Percentiles rank a stretch among this genome's conserved stretches.
phyloP scores from a whole-genome alignment of 2,329 filamentous ascomycete genomes.

The Dactylellina haptotyla region DNA sequence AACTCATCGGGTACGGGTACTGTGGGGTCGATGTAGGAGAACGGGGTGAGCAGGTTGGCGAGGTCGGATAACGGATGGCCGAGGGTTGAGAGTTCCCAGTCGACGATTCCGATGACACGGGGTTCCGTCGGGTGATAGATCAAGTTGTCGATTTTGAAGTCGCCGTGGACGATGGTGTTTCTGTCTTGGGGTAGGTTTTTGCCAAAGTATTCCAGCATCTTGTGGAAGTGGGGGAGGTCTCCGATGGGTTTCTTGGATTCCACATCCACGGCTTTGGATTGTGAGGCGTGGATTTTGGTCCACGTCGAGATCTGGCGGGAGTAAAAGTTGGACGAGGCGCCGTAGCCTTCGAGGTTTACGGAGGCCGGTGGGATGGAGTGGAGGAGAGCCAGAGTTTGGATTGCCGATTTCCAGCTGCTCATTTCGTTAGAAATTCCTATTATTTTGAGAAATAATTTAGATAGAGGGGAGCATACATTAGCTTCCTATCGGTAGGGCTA shows the following conservation, averaged over 20 bases:
- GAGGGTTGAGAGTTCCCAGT: constrained; percentile 99
- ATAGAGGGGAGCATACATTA: constrained; percentile 68
- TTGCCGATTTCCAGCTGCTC: constrained; percentile 77
- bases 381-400: constrained; percentile 83
- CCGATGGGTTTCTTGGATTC: constrained; percentile 82
- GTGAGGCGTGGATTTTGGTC: constrained; percentile 77
- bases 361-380: constrained; percentile 71
- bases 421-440: background rate
- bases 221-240: constrained; percentile 81
- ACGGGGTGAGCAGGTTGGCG: constrained; percentile 74
- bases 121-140: constrained; percentile 90
- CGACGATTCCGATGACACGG: constrained; percentile 88
- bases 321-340: constrained; percentile 81
- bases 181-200: constrained; percentile 78
- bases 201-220: constrained; percentile 68
- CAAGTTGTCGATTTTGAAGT: constrained; percentile 94
- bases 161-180: constrained; percentile 85
- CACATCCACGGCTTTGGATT: constrained; percentile 78
- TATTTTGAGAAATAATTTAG: constrained; percentile 3
- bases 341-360: constrained; percentile 78
- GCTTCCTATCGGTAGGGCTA: constrained; percentile 73
- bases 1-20: constrained; percentile 16
- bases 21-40: constrained; percentile 55
- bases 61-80: constrained; percentile 95
- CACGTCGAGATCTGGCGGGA: constrained; percentile 86